Evolutionary conservation across 768 basidiomycete genomes (phyloP), one percentile per base, ranked within the genome.

Genomic region (Lactifluus subvellereus): DNA sequence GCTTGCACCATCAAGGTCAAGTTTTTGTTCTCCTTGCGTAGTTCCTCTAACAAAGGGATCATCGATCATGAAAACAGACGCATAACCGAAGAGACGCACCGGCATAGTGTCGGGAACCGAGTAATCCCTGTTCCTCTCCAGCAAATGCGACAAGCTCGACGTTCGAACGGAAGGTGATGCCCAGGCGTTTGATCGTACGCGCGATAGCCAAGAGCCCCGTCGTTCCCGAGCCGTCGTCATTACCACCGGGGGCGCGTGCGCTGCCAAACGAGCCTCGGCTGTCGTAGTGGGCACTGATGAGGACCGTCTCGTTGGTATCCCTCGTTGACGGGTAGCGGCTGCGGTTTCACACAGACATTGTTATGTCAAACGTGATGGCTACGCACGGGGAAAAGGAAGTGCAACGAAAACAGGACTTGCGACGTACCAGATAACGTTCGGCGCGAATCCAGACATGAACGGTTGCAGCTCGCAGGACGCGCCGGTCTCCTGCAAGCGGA

Each of bases 281-380:
- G 71, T 97, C 93, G 70, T 95, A 97, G 72, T 96, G 94, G 2
- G 86, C 91, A 60, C 87, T 87, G 56, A 96, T 76, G 53, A 97
- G 77, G 48, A 94, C 83, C 1, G 79, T 85, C 32, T 85, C 79
- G 40, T 78, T 84, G 2, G 84, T 84, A 42, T 85, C 77, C 49
- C 75, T 76, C n/a, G 76, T 74, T 7, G 83, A 73, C 2, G 77
- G 58, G 68, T 90, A 91, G 48, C 82, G 79, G 71, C 90, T 89
- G 68, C 18, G 61, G 35, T 51, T 20, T 27, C 27, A 27, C 13
- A n/a, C 32, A 59, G 13, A 47, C 55, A 56, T 6, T 6, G 37
- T 43, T 10, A 30, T 8, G 20, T 22, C 20, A 47, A 22, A 27
- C 27, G 27, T n/a, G 37, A 20, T 8, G 18, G 22, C 4, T 35